phyloP scores from a whole-genome alignment of 192 early-diverging fungal genomes.

The Jimgerdemannia lactiflua region DNA sequence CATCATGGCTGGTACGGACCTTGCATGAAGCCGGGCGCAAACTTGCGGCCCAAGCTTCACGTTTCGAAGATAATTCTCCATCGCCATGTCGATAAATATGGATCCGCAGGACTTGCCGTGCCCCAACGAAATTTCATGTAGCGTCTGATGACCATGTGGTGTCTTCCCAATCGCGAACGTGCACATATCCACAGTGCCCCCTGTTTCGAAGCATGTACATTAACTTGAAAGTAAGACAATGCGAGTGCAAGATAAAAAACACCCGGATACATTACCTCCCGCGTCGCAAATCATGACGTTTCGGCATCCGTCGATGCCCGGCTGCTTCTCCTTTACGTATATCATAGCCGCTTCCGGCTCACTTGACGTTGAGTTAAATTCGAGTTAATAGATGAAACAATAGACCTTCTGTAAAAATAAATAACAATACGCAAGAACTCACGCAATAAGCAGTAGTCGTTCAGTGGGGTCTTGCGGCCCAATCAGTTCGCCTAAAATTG shows the following conservation, averaged over 20 bases:
- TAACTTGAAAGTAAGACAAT: neutral
- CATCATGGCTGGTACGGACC: constrained; percentile 36
- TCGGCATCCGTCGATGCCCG: constrained; percentile 11
- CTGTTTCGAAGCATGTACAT: neutral
- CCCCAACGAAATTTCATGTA: constrained; percentile 44
- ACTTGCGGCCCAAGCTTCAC: constrained; percentile 24
- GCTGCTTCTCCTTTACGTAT: neutral
- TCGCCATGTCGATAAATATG: constrained; percentile 42
- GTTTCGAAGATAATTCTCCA: constrained; percentile 33
- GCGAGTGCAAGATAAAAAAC: neutral
- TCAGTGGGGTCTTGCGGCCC: neutral
- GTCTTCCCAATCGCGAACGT: constrained; percentile 43
- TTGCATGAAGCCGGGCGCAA: constrained; percentile 36
- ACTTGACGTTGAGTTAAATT: neutral
- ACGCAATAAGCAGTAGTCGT: neutral
- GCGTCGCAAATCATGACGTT: constrained; percentile 48
- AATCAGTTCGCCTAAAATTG: neutral
- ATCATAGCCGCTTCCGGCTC: neutral
- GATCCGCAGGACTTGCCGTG: constrained; percentile 42
- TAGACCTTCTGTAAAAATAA: neutral
- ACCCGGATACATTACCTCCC: constrained; percentile 20
- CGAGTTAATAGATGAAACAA: neutral
- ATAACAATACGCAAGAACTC: neutral
- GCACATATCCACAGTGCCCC: constrained; percentile 45
- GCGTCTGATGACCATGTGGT: constrained; percentile 15